Percentiles rank a stretch among this genome's conserved stretches.
Conservation (phyloP, 257 asterid genomes). For the Primulina huaijiensis region DNA sequence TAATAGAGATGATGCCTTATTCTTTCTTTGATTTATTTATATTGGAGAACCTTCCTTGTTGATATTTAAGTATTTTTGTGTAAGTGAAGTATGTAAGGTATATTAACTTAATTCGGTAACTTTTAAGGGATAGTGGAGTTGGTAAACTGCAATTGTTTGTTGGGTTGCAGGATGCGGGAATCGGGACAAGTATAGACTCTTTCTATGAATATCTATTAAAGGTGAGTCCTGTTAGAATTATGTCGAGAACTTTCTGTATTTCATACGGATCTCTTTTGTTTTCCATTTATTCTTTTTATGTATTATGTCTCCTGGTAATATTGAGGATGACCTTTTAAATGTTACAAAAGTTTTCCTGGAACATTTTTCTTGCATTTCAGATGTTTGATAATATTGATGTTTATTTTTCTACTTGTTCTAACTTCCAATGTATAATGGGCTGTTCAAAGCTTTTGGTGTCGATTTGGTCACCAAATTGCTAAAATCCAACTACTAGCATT, state of each 20-base stretch:
- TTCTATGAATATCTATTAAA: constrained; percentile 92
- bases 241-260: background rate
- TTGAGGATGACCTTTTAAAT: constrained; percentile 7
- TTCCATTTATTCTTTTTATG: background rate
- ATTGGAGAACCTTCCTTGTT: constrained; percentile 5
- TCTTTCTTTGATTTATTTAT: constrained; percentile 1
- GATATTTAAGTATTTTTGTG: constrained; percentile 1
- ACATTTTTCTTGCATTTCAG: background rate
- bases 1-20: background rate
- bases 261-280: too few species aligned
- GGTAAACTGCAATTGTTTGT: constrained; percentile 30
- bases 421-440: background rate
- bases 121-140: constrained; percentile 18
- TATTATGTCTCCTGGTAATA: background rate
- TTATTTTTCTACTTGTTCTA: too few species aligned
- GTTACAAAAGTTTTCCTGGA: background rate
- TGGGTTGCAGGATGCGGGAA: constrained; percentile 93
- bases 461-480: background rate
- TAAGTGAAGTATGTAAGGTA: constrained; percentile 5
- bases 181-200: constrained; percentile 98
- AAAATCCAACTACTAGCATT: background rate
- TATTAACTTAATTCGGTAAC: constrained; percentile 12
- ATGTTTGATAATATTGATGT: background rate
- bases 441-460: background rate
- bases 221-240: constrained; percentile 44